These are phyloP conservation scores for Ustilago shanxiensis DNA, from an alignment of 1,284 basidiomycete genomes.

Conservation along the genomic window DNA sequence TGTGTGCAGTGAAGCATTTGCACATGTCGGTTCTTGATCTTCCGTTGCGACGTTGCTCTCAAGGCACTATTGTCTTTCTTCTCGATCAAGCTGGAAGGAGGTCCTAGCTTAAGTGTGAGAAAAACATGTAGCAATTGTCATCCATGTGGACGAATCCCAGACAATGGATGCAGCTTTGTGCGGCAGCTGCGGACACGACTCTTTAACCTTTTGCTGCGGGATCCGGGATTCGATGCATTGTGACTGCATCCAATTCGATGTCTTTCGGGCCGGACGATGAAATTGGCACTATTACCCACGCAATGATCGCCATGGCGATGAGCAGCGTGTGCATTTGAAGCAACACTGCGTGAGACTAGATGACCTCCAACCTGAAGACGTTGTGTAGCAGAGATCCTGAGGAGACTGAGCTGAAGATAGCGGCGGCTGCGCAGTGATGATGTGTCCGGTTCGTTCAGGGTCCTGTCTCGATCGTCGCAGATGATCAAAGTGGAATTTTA, in stretches of 20 bases:
- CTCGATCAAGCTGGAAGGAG: neutral
- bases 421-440: too few relatives aligned
- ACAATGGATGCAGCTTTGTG: neutral
- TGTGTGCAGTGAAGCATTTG: neutral
- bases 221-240: neutral
- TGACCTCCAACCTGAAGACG: too few relatives aligned
- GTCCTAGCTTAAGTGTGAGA: slow-evolving; percentile 3
- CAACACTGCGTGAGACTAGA: neutral
- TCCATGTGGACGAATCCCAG: neutral
- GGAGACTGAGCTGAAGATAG: too few relatives aligned
- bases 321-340: neutral
- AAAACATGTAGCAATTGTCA: neutral
- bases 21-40: neutral
- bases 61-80: neutral
- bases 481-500: slow-evolving; percentile 8
- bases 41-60: neutral
- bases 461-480: slow-evolving; percentile 2
- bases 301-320: slow-evolving; percentile 8
- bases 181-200: neutral
- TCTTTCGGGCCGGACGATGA: neutral
- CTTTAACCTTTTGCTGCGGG: neutral
- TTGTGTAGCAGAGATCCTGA: too few relatives aligned
- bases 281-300: neutral
- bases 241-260: too few relatives aligned
- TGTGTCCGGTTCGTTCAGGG: neutral